Evolutionary conservation across 345 rosid genomes (phyloP), one percentile per base, ranked within the genome.

Genomic region (Litchi chinensis): DNA sequence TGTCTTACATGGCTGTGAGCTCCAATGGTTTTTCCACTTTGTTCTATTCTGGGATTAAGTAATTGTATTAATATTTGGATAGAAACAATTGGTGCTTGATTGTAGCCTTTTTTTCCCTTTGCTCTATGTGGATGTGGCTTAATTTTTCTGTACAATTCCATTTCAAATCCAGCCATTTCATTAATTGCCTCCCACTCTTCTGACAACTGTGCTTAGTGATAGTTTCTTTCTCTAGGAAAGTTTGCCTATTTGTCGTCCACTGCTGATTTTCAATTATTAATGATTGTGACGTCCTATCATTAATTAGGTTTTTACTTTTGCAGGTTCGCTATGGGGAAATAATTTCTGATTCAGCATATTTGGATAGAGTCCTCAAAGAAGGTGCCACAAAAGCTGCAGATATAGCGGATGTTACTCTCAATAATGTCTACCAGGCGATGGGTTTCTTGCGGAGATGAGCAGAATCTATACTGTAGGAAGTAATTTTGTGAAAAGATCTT

Each of bases 241-340:
- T 65, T 67, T 40, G 32, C 40, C 9, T 18, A 43, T 63, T 78
- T 72, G 40, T 65, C 70, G 64, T 63, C 22, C 39, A 68, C 15
- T 56, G 76, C 28, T 28, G 63, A 37, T 40, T 18, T 39, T 37
- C 67, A 54, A 50, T 76, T 15, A 50, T 67, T 50, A 69, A 54
- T 78, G 24, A 63, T 10, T 22, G 3, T 65, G 68, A 52, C 74
- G 75, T 46, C 69, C 79, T 71, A 71, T 65, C 68, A 78, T 40
- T 50, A 3, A 71, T 81, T 37, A 41, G 65, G 50, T 48, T 73
- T 71, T 71, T 54, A 21, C 40, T 15, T 80, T 77, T 72, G 54
- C 87, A 95, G 97, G 90, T 83, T 40, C 91, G 91, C 15, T 89
- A 93, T 54, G 71, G 79, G 79, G 96, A 91, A 79, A 93, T 95